Conservation (phyloP, 148 eudicot species). For the Polygonum maritimum region DNA sequence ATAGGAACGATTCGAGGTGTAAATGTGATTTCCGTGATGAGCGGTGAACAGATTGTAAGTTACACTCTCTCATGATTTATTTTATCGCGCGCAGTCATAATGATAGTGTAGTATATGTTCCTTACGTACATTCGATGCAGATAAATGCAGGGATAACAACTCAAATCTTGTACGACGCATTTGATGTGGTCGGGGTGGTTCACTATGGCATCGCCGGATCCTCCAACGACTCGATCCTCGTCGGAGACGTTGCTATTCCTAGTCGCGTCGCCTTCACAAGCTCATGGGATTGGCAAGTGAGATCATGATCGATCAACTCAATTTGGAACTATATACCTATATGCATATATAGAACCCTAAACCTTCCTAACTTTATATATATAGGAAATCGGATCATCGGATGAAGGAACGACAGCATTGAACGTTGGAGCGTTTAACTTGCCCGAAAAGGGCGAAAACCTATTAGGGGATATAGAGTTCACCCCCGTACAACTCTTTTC, state of each 20-base stretch:
- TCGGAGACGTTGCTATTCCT: slow-evolving; percentile 46
- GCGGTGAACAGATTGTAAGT: slow-evolving; percentile 46
- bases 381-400: not conserved
- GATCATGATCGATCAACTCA: not conserved
- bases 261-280: slow-evolving; percentile 35
- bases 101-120: too few species aligned
- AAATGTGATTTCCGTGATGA: slow-evolving; percentile 45
- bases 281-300: slow-evolving; percentile 47
- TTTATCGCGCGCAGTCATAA: too few species aligned
- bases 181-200: slow-evolving; percentile 42
- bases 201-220: slow-evolving; percentile 62
- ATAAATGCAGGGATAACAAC: slow-evolving; percentile 51
- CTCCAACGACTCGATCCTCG: slow-evolving; percentile 28
- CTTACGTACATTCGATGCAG: slow-evolving; percentile 11
- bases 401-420: slow-evolving; percentile 10
- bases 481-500: slow-evolving; percentile 31
- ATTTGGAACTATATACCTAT: too few species aligned
- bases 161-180: slow-evolving; percentile 36
- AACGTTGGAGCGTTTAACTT: slow-evolving; percentile 33
- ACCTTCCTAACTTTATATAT: not conserved
- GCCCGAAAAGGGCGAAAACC: slow-evolving; percentile 33
- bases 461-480: slow-evolving; percentile 33
- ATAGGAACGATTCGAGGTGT: slow-evolving; percentile 43
- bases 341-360: too few species aligned
- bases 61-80: too few species aligned